A percentile compares a stretch with the other conserved stretches of the same genome.
These are phyloP conservation scores for Odonthalia washingtoniensis DNA, from an alignment of 31 red algal species.

Conservation along the genomic window DNA sequence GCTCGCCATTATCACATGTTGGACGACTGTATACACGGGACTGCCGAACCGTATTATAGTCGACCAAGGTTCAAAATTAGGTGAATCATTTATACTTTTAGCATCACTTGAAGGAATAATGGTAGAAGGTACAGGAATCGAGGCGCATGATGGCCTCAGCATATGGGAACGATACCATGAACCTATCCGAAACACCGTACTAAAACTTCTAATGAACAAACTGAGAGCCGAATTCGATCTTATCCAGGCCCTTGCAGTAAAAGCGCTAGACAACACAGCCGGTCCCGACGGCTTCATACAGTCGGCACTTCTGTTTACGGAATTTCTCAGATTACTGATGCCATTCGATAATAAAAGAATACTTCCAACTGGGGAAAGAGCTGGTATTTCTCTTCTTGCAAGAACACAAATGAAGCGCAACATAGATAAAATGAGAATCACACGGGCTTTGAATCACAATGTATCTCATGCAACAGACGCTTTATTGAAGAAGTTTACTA, in stretches of 20 bases:
- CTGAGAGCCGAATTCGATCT: background rate
- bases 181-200: constrained; percentile 16
- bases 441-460: background rate
- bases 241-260: background rate
- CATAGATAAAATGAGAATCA: background rate
- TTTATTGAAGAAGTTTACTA: background rate
- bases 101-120: background rate
- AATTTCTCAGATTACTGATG: background rate
- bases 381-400: too few relatives aligned
- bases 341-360: background rate
- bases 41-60: constrained; percentile 54
- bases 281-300: constrained; percentile 16
- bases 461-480: background rate
- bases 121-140: constrained; percentile 4
- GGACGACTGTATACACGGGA: constrained; percentile 13
- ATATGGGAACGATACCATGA: constrained; percentile 41
- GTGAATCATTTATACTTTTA: constrained; percentile 6
- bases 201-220: background rate
- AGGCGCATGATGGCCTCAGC: too few relatives aligned
- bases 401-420: background rate
- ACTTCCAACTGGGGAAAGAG: too few relatives aligned
- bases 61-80: constrained; percentile 38
- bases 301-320: constrained; percentile 27
- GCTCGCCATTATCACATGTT: background rate
- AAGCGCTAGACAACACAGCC: constrained; percentile 34